phyloP scores from a whole-genome alignment of 1,284 basidiomycete species.

The Ganoderma lucidum region DNA sequence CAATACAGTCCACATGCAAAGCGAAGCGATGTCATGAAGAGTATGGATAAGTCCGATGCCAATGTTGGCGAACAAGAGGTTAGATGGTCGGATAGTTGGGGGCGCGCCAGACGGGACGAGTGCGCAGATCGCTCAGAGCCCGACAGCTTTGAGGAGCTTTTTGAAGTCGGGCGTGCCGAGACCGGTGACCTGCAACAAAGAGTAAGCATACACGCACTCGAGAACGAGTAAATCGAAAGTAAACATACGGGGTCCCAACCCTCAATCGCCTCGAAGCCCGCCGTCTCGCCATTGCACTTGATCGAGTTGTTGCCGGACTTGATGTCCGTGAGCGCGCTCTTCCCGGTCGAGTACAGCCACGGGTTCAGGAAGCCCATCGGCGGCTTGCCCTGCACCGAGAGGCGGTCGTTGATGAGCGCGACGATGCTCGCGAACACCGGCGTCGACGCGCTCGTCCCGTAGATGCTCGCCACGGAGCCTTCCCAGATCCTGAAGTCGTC shows the following conservation, averaged over 20 bases:
- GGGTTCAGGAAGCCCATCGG: conserved; percentile 58
- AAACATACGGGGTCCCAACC: conserved; percentile 51
- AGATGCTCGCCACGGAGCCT: conserved; percentile 50
- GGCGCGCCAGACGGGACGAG: no score
- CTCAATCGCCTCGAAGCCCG: conserved; percentile 50
- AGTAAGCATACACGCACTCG: neutral
- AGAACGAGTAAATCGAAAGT: neutral
- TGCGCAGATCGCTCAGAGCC: conserved; percentile 13
- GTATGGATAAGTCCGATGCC: neutral
- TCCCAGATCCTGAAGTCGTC: conserved; percentile 40
- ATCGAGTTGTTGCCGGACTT: conserved; percentile 32
- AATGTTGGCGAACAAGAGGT: neutral
- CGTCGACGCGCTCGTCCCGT: conserved; percentile 55
- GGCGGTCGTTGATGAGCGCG: conserved; percentile 61
- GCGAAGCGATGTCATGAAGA: neutral
- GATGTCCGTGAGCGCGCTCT: conserved; percentile 35
- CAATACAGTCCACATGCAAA: neutral
- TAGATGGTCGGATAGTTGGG: no score
- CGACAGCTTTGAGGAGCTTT: conserved; percentile 23
- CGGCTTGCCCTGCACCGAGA: conserved; percentile 48
- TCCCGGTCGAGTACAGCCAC: conserved; percentile 41
- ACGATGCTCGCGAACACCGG: conserved; percentile 63
- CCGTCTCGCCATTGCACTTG: conserved; percentile 42
- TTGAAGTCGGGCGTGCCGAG: conserved; percentile 32
- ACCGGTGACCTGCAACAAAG: conserved; percentile 24